phyloP scores from a whole-genome alignment of 179 eudicot species.

The Pouteria campechiana region DNA sequence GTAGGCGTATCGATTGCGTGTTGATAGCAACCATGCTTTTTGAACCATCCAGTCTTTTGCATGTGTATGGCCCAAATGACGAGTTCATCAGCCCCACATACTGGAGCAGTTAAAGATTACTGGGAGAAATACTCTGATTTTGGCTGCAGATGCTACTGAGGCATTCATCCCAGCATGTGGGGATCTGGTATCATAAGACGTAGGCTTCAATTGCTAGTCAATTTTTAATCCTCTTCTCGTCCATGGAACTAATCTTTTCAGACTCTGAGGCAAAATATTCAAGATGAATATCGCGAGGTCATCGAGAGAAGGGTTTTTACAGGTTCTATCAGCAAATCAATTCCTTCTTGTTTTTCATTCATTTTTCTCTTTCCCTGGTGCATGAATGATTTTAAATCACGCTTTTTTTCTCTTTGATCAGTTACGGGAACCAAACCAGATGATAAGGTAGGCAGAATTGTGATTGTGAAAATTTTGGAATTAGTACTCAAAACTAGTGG shows the following conservation, averaged over 20 bases:
- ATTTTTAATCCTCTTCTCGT: conserved; percentile 1
- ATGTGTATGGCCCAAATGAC: too few relatives aligned
- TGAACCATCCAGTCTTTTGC: too few relatives aligned
- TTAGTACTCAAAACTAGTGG: neutral
- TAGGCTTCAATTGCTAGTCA: neutral
- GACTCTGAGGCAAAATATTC: conserved; percentile 40
- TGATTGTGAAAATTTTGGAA: neutral
- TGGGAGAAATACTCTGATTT: too few relatives aligned
- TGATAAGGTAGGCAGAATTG: conserved; percentile 41
- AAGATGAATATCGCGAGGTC: conserved; percentile 53
- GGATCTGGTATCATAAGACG: too few relatives aligned
- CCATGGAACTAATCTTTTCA: conserved; percentile 7
- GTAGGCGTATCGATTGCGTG: too few relatives aligned
- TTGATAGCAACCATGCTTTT: too few relatives aligned
- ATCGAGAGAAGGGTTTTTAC: conserved; percentile 55
- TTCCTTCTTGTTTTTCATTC: neutral
- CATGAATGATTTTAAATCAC: neutral
- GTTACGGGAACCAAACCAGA: conserved; percentile 50
- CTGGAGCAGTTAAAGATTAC: too few relatives aligned
- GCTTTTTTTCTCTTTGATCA: too few relatives aligned
- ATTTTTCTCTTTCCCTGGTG: neutral
- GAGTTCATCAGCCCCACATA: too few relatives aligned
- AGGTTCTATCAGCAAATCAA: conserved; percentile 12
- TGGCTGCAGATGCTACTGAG: too few relatives aligned
- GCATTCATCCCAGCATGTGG: too few relatives aligned